phyloP scores from a whole-genome alignment of 2,329 filamentous ascomycete species.

The Beauveria australis region DNA sequence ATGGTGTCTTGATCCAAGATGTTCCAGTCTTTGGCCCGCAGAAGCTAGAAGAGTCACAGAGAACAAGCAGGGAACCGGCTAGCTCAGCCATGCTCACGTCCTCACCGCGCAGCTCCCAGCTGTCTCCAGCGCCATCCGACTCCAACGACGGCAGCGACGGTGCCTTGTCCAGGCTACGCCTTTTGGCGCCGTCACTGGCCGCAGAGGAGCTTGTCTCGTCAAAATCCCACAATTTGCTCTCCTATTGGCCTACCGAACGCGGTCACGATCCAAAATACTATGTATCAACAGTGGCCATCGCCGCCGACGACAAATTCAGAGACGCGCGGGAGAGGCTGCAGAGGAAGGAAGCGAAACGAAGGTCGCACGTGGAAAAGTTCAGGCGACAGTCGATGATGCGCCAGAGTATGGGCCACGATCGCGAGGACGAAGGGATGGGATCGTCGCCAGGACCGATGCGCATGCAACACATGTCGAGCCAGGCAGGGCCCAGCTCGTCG shows the following conservation, averaged over 20 bases:
- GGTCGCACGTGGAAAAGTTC: conserved; percentile 26
- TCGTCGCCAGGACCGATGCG: conserved; percentile 14
- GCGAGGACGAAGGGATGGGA: conserved; percentile 2
- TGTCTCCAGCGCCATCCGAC: background rate
- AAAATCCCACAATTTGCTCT: conserved; percentile 24
- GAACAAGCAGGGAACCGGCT: background rate
- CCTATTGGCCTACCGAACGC: conserved; percentile 31
- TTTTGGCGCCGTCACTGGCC: conserved; percentile 25
- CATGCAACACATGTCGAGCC: conserved; percentile 28
- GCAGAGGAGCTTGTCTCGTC: conserved; percentile 19
- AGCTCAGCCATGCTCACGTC: conserved; percentile 12
- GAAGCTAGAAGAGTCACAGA: conserved; percentile 7
- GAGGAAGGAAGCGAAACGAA: conserved; percentile 25
- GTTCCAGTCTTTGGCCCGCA: conserved; percentile 20
- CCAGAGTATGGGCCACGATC: conserved; percentile 13
- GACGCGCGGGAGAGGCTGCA: conserved; percentile 25
- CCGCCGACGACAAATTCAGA: conserved; percentile 27
- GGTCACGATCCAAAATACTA: conserved; percentile 28
- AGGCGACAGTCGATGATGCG: conserved; percentile 23
- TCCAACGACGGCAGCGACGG: conserved; percentile 15
- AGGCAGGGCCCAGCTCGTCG: conserved; percentile 25
- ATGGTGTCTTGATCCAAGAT: conserved; percentile 28
- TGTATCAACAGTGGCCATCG: conserved; percentile 29
- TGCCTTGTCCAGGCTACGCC: conserved; percentile 26
- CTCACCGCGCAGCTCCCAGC: background rate